Conservation (phyloP, 805 yeast genomes). For the Nakazawaea molendinolei region DNA sequence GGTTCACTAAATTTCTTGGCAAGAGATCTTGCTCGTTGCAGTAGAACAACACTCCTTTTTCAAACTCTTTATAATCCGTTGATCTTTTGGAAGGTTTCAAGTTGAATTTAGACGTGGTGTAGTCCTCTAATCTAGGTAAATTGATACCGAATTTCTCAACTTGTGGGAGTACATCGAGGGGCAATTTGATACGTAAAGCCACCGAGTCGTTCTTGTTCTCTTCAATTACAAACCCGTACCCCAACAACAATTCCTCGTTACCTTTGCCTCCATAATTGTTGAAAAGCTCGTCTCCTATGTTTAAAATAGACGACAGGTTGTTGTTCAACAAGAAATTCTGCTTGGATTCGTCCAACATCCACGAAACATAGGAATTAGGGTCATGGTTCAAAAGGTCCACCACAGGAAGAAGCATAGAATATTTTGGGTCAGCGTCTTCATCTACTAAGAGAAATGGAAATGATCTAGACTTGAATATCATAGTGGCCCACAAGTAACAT, state of each 20-base stretch:
- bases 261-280: conserved; percentile 88
- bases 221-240: conserved; percentile 70
- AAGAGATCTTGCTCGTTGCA: conserved; percentile 24
- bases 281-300: conserved; percentile 44
- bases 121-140: conserved; percentile 22
- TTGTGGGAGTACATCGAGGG: conserved; percentile 14
- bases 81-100: conserved; percentile 3
- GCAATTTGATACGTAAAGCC: conserved; percentile 55
- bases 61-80: conserved; percentile 8
- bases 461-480: conserved; percentile 68
- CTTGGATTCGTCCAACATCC: conserved; percentile 36
- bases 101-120: conserved; percentile 20
- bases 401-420: conserved; percentile 72
- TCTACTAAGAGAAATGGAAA: conserved; percentile 69
- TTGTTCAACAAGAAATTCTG: conserved; percentile 3
- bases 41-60: conserved; percentile 17
- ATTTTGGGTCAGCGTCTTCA: conserved; percentile 24
- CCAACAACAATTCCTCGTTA: conserved; percentile 73
- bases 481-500: conserved; percentile 69
- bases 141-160: conserved; percentile 17
- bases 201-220: conserved; percentile 52
- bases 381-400: conserved; percentile 76
- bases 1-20: conserved; percentile 39
- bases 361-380: conserved; percentile 51
- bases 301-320: conserved; percentile 5